Percentiles rank a stretch among this genome's conserved stretches.
Conservation (phyloP, 2,329 filamentous ascomycete species). For the Calonectria henricotiae region DNA sequence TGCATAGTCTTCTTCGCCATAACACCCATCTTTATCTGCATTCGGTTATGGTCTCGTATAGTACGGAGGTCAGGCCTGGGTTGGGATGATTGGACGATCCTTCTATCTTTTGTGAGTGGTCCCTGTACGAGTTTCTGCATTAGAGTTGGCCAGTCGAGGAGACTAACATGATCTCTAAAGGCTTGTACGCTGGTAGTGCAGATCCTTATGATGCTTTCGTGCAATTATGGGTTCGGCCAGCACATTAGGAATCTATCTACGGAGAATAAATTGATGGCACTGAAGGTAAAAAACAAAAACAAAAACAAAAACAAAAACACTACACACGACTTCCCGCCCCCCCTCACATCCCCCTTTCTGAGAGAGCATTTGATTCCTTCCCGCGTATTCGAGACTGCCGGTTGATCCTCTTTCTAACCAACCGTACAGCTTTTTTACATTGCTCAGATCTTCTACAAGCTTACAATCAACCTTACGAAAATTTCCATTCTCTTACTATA, state of each 20-base stretch:
- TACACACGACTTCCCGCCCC: neutral
- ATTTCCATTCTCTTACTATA: conserved; percentile 70
- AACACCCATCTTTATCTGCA: conserved; percentile 60
- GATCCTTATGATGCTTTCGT: conserved; percentile 61
- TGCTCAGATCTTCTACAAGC: conserved; percentile 70
- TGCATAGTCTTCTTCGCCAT: conserved; percentile 63
- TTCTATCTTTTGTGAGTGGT: conserved; percentile 60
- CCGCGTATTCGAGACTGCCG: neutral
- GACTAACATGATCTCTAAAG: conserved; percentile 45
- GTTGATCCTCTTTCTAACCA: conserved; percentile 1
- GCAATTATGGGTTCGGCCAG: conserved; percentile 62
- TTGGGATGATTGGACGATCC: conserved; percentile 63
- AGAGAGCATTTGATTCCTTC: neutral
- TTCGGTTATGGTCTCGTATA: conserved; percentile 62
- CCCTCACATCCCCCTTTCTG: neutral
- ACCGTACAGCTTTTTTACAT: conserved; percentile 65
- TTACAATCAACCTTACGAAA: conserved; percentile 70
- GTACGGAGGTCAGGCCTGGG: conserved; percentile 58
- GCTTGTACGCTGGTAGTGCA: conserved; percentile 58
- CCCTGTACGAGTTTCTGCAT: neutral
- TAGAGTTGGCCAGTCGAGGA: neutral
- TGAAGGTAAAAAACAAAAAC: conserved; percentile 54
- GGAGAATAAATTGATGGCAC: conserved; percentile 57
- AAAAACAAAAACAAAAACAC: neutral
- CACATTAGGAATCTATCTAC: conserved; percentile 58